Evolutionary conservation across 805 yeast species (phyloP), one percentile per base, ranked within the genome.

Genomic region (Metschnikowia borealis): DNA sequence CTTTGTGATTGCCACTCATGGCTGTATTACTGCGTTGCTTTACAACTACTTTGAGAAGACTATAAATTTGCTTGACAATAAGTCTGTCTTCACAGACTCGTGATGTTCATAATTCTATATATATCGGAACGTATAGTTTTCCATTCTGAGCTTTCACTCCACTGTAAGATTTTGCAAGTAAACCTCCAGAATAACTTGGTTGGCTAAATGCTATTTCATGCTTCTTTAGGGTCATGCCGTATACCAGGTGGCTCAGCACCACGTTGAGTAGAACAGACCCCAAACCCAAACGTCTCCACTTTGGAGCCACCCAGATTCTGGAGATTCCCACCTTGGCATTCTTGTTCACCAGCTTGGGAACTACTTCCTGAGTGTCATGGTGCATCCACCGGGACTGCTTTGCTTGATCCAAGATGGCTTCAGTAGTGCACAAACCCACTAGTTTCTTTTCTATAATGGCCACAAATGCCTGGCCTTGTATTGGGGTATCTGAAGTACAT

Each of bases 1-100:
- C 46, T 69, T 85, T 46, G 85, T 86, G 61, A 85, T 87, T 7
- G 80, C 88, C 54, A 71, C 84, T 15, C 81, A 85, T 38, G 89
- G 94, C 21, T 85, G 87, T 21, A 75, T 87, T 10, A 79, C 89
- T 2, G 77, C 87, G 50, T 72, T 81, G 14, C 78, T 84, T 17
- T 87, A 86, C 63, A 84, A 79, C 53, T 68, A 73, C 53, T 76
- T 81, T 8, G 85, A 82, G 57, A 49, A 49, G 38, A 48, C 56
- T 10, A 49, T 58, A 49, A 54, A 53, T 20, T 47, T 53, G n/a
- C 46, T 56, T 21, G 57, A 55, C 10, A 48, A 48, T 36, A 52
- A 52, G 48, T 50, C 54, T 10, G 60, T 58, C n/a, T 58, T 58
- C 44, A 53, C 57, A 7, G 61, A 58, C 44, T 54, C 35, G 17